Base-by-base conservation (phyloP, 148 eudicot genomes). In the Vaccinium corymbosum region DNA sequence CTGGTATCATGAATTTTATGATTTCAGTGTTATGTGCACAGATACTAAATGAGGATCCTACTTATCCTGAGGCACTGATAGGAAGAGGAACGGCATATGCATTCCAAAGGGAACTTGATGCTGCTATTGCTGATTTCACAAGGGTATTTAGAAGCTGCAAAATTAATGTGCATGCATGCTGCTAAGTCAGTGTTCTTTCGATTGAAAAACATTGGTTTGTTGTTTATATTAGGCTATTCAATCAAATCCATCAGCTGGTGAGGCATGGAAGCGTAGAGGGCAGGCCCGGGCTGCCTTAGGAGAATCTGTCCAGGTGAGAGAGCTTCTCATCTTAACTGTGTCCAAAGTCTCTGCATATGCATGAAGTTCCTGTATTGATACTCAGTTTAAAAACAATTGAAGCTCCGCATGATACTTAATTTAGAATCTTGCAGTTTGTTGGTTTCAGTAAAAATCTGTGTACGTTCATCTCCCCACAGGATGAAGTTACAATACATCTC, bases 61-160 rank as follows among this genome's bases (percentile, higher is more conserved):
- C 94, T 83, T 96, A 96, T 85, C 97, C 99, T 25, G 99, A 96
- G 89, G 99, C 99, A 78, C 85, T 96, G 73, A 96, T 96, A 83
- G 99, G 99, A 90, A 90, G 99, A 89, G 99, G 99, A 87, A 96
- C 99, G 46, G 99, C 99, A 57, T 93, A 92, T 91, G 99, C 99
- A 86, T 96, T 96, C 75, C 93, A 94, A 87, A 90, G 99, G 80
- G 99, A 96, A 89, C 98, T 96, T 53, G 95, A 92, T 88, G 86
- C 95, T 82, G 99, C 99, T 82, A 96, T 96, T 90, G 89, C 90
- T 87, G 99, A 96, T 90, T 96, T 96, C 90, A 88, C 99, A 53
- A 91, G 94, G 95, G 99, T 96, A 88, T 79, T 79, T 27, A 61
- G 77, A 29, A 64, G 77, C 72, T 87, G 32, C 73, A 22, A 77